Evolutionary conservation across 192 early-diverging fungal species (phyloP), one percentile per base, ranked within the genome.

Genomic region (Spinellus fusiger): DNA sequence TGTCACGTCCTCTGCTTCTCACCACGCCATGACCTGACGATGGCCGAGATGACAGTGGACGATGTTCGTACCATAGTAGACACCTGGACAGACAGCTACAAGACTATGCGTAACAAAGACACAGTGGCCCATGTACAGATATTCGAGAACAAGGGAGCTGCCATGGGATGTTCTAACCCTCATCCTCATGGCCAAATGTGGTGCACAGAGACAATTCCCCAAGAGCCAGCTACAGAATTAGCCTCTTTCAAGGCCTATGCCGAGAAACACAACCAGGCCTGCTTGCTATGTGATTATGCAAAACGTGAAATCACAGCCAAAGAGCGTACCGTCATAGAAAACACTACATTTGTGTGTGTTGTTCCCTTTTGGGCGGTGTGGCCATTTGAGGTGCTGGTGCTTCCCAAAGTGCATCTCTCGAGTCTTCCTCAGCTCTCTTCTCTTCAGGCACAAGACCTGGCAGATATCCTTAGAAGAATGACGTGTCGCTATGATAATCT

Each of bases 301-400:
- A 66, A 70, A 18, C 51, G 83, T 9, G 90, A 93, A 64, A 44
- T 59, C 2, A 59, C 63, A 0, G 34, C 57, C 32, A 35, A 44
- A 27, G 47, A 83, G 31, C 66, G 79, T 5, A 60, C 93, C 26
- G 85, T 98, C 4, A 78, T 82, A 54, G 82, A 90, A 69, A 96
- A 95, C 68, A 78, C 78, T 23, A 80, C 82, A 0, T 98, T 94
- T 62, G 59, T 91, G 29, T 88, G 83, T 8, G 59, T 96, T 0
- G 92, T 95, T 1, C 96, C 96, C 12, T 98, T 93, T 76, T 98
- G 96, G 95, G 94, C 93, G 0, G 78, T 89, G 9, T 98, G 96
- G 96, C 96, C 96, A 4, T 96, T 89, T 59, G 96, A 98, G 66
- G 91, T 89, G 56, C 78, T 98, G 78, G 77, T 98, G 10, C 68